Conservation (phyloP, 352 stramenopile genomes). For the Globisporangium paddicum region DNA sequence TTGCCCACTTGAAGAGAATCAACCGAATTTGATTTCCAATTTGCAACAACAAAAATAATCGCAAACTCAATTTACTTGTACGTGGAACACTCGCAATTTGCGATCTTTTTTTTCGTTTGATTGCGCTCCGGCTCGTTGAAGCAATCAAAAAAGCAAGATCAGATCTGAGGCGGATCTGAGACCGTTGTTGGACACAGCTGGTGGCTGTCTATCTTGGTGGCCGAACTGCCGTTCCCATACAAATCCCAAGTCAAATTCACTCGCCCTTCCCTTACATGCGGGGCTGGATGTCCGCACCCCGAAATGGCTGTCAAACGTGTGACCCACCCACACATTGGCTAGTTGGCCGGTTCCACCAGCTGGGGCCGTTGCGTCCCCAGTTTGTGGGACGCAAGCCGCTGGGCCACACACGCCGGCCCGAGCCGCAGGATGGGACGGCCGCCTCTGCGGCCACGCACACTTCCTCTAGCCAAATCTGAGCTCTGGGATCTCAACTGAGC, state of each 20-base stretch:
- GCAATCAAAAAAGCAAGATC: neutral
- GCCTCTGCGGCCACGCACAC: neutral
- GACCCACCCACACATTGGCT: neutral
- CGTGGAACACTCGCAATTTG: neutral
- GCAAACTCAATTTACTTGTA: neutral
- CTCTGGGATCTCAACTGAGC: neutral
- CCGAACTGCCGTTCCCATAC: neutral
- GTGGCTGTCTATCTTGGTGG: neutral
- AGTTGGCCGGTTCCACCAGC: neutral
- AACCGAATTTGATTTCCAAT: neutral
- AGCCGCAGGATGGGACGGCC: neutral
- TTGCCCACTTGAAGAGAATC: neutral
- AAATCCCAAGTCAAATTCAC: neutral
- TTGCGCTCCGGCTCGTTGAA: neutral
- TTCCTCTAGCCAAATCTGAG: neutral
- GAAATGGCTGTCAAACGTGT: conserved; percentile 1
- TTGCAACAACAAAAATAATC: neutral
- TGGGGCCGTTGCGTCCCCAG: neutral
- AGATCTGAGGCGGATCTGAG: no score
- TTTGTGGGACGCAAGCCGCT: neutral
- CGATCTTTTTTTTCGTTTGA: neutral
- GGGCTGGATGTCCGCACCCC: neutral
- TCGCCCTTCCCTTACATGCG: neutral
- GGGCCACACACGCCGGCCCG: neutral
- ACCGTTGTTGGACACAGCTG: neutral